Base-by-base conservation (phyloP, 2,329 filamentous ascomycete species). In the Phialophora chinensis region DNA sequence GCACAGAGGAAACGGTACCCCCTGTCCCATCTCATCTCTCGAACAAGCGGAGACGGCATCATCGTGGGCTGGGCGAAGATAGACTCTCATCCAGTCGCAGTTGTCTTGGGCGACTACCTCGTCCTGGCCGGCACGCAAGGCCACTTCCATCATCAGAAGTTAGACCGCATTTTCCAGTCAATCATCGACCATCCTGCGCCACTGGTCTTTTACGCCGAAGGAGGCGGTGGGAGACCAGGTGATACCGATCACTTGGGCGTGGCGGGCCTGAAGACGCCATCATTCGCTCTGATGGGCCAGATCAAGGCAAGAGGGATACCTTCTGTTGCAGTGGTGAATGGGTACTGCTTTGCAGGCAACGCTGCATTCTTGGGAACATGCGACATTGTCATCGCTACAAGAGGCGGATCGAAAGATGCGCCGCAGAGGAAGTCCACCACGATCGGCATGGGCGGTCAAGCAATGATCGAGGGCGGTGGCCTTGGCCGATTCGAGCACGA, bases 311-410 rank as follows among this genome's bases (percentile, higher is more conserved):
- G 66, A 64, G 66, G 66, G 50, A 68, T 68, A 44, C 66, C 66
- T 64, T 68, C 66, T 35, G 56, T 68, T 33, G 66, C 66, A 59
- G 66, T 68, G 25, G 66, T 66, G 50, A 68, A 68, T 62, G 66
- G 66, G 35, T 68, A 68, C 64, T 68, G 66, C 60, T 68, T 68
- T 68, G 66, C 66, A 27, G 66, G 66, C 63, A 68, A 66, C 63
- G 66, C 66, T 44, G 66, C 66, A 64, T 64, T 68, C 38, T 62
- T 68, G 66, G 66, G 66, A 56, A 66, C 60, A 27, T 68, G 66
- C 63, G 66, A 68, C 63, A 68, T 68, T 35, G 23, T 68, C 66
- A 55, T 68, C 42, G 66, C 63, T 52, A 68, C 66, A 44, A 62
- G 60, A 64, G 66, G 66, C 50, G 66, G 66, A 33, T 64, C 66